Percentiles rank a stretch among this genome's conserved stretches.
These are phyloP conservation scores for Glomus cerebriforme DNA, from an alignment of 192 early-diverging fungal genomes.

Conservation along the genomic window DNA sequence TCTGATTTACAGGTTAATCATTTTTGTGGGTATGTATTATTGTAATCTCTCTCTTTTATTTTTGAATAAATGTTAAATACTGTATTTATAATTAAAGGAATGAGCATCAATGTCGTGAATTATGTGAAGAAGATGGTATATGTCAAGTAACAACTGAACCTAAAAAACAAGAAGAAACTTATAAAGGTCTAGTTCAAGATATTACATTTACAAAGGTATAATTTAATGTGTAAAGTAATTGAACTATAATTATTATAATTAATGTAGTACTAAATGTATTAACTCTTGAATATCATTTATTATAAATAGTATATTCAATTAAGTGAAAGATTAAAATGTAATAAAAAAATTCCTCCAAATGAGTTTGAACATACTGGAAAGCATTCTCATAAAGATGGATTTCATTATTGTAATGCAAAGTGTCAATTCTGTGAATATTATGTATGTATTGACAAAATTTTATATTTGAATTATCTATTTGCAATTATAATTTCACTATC, in stretches of 20 bases:
- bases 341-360: conserved; percentile 29
- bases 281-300: not conserved
- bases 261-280: not conserved
- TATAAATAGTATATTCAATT: conserved; percentile 24
- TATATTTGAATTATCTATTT: not conserved
- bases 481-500: not conserved
- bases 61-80: not conserved
- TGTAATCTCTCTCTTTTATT: not conserved
- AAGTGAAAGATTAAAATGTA: conserved; percentile 14
- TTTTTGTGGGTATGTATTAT: conserved; percentile 30
- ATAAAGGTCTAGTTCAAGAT: not conserved
- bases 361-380: conserved; percentile 21
- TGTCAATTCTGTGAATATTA: conserved; percentile 26
- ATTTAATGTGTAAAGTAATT: not conserved
- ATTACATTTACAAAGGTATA: conserved; percentile 32
- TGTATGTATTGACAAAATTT: not conserved
- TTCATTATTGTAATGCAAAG: conserved; percentile 20
- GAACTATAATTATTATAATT: not conserved
- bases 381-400: not conserved
- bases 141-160: conserved; percentile 28
- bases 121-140: conserved; percentile 19
- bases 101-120: conserved; percentile 25
- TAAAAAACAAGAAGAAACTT: not conserved
- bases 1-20: not conserved
- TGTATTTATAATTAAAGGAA: conserved; percentile 2